Evolutionary conservation across 495 filamentous ascomycete species (phyloP).

Genomic region (Aspergillus bridgeri): DNA sequence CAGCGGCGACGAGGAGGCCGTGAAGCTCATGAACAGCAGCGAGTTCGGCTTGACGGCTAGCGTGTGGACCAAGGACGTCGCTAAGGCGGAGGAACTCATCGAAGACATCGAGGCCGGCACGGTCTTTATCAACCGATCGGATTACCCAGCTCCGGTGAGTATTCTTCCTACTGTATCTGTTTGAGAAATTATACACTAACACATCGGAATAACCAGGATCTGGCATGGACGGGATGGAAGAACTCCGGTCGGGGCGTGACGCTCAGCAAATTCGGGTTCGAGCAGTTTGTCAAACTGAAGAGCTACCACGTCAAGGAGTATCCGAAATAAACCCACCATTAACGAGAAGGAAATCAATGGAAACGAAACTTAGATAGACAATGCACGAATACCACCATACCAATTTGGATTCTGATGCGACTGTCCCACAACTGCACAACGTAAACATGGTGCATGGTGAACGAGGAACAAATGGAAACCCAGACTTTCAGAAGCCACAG

Average conservation of each 20-base stretch:
- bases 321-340: slow-evolving; percentile 16
- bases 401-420: no score
- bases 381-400: background rate
- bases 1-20: slow-evolving; percentile 70
- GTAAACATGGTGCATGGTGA: background rate
- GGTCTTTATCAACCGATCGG: slow-evolving; percentile 88
- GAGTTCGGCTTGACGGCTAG: slow-evolving; percentile 89
- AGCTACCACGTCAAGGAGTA: slow-evolving; percentile 83
- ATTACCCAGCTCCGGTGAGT: slow-evolving; percentile 84
- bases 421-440: no score
- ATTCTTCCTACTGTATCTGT: background rate
- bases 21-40: slow-evolving; percentile 85
- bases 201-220: slow-evolving; percentile 55
- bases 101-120: slow-evolving; percentile 88
- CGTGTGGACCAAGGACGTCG: slow-evolving; percentile 89
- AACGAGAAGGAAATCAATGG: background rate
- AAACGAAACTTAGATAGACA: background rate
- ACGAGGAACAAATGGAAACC: background rate
- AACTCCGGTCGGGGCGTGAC: slow-evolving; percentile 87
- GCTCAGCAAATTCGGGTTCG: slow-evolving; percentile 82
- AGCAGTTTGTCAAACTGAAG: slow-evolving; percentile 91
- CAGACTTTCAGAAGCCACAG: background rate
- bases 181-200: background rate
- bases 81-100: slow-evolving; percentile 65
- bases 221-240: slow-evolving; percentile 98